Evolutionary conservation across 2,329 filamentous ascomycete species (phyloP).

Genomic region (Stachybotrys chlorohalonatus): DNA sequence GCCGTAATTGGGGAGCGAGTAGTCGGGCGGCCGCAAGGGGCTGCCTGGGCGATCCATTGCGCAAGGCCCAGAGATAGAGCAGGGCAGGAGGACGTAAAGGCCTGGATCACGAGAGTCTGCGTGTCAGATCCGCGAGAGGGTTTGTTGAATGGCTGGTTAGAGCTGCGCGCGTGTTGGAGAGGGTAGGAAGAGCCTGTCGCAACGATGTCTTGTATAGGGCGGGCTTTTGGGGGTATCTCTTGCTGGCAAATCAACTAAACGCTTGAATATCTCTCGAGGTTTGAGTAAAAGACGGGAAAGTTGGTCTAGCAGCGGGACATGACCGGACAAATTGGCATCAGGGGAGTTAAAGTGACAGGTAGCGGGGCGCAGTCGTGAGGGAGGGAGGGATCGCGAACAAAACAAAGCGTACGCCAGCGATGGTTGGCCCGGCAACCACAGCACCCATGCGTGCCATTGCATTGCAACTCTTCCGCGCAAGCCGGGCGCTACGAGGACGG

Average conservation of each 20-base stretch:
- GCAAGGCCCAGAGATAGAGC: not conserved
- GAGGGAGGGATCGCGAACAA: not conserved
- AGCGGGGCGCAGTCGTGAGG: not conserved
- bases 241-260: too few species aligned
- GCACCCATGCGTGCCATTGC: not conserved
- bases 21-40: conserved; percentile 46
- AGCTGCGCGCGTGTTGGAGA: too few species aligned
- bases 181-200: too few species aligned
- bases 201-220: too few species aligned
- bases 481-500: too few species aligned
- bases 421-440: not conserved
- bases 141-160: too few species aligned
- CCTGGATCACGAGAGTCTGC: not conserved
- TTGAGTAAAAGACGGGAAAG: too few species aligned
- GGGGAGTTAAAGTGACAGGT: not conserved
- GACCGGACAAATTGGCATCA: not conserved
- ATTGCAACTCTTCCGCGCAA: too few species aligned
- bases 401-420: not conserved
- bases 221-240: too few species aligned
- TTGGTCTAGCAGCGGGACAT: not conserved
- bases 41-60: conserved; percentile 41
- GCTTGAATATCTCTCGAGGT: too few species aligned
- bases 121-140: too few species aligned
- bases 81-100: not conserved
- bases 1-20: conserved; percentile 43